These are phyloP conservation scores for Paraconiothyrium sp. DNA, from an alignment of 2,329 filamentous ascomycete genomes.

Conservation along the genomic window DNA sequence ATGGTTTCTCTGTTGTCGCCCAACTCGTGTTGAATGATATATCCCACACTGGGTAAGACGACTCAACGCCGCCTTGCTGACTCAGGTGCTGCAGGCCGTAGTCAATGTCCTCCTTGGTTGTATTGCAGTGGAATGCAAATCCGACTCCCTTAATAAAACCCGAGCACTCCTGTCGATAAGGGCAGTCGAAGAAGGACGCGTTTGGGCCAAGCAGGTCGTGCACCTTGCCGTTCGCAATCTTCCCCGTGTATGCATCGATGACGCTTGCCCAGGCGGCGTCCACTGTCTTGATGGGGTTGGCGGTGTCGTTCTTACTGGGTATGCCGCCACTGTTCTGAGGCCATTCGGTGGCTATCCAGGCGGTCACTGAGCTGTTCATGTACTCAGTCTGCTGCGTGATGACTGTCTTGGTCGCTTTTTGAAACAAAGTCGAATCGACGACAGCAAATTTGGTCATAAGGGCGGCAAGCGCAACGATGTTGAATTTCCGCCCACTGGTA, in stretches of 20 bases:
- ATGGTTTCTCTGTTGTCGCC: conserved; percentile 23
- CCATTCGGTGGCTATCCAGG: conserved; percentile 32
- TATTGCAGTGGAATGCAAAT: conserved; percentile 30
- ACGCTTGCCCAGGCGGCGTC: conserved; percentile 31
- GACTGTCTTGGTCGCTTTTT: conserved; percentile 31
- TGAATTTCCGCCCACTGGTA: conserved; percentile 33
- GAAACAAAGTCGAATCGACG: conserved; percentile 35
- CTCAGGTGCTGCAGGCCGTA: conserved; percentile 27
- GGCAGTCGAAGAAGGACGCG: conserved; percentile 33
- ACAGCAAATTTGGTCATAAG: conserved; percentile 40
- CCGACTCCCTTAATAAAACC: conserved; percentile 28
- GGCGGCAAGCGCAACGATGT: conserved; percentile 34
- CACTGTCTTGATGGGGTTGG: conserved; percentile 31
- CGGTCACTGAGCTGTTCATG: conserved; percentile 31
- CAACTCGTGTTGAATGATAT: conserved; percentile 26
- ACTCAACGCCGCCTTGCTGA: conserved; percentile 9
- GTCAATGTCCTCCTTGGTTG: conserved; percentile 23
- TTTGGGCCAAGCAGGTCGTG: conserved; percentile 26
- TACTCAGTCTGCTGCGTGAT: conserved; percentile 31
- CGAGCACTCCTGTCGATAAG: conserved; percentile 32
- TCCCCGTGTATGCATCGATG: conserved; percentile 32
- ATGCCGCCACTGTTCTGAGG: conserved; percentile 28
- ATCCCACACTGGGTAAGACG: conserved; percentile 30
- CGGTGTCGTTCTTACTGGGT: conserved; percentile 26
- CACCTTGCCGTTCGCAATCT: conserved; percentile 35